These are phyloP conservation scores for Spizellomyces punctatus DNA, from an alignment of 192 early-diverging fungal genomes.

Conservation along the genomic window DNA sequence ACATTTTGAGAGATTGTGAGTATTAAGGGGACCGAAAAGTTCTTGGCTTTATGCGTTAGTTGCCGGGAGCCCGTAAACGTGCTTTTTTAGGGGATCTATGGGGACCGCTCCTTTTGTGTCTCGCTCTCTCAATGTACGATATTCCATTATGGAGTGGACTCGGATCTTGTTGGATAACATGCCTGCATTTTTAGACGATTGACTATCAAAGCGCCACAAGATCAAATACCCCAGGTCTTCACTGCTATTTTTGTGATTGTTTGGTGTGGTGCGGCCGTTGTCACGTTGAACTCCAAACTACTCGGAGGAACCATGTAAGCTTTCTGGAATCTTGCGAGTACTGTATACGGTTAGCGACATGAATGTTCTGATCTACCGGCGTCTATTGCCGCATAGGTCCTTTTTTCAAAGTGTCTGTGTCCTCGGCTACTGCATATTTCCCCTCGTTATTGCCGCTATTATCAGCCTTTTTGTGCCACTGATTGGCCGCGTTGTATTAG, in stretches of 20 bases:
- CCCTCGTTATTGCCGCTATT: conserved; percentile 80
- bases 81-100: conserved; percentile 85
- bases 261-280: conserved; percentile 90
- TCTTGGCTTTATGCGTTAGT: conserved; percentile 13
- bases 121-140: conserved; percentile 80
- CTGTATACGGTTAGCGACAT: too few relatives aligned
- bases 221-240: conserved; percentile 85
- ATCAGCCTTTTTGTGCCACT: conserved; percentile 68
- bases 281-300: conserved; percentile 95
- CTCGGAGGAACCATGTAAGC: conserved; percentile 88
- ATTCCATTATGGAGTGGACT: conserved; percentile 1
- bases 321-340: background rate
- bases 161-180: background rate
- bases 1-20: conserved; percentile 75
- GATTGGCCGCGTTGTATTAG: conserved; percentile 73
- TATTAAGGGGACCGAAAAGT: background rate
- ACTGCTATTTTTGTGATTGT: conserved; percentile 93
- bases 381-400: conserved; percentile 58
- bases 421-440: conserved; percentile 96
- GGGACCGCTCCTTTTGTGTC: conserved; percentile 94
- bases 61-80: conserved; percentile 45
- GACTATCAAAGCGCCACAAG: conserved; percentile 72
- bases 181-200: conserved; percentile 59
- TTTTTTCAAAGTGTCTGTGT: conserved; percentile 98
- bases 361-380: background rate